These are phyloP conservation scores for Rhizopus sp. DNA, from an alignment of 371 early-diverging fungal genomes.

Conservation along the genomic window DNA sequence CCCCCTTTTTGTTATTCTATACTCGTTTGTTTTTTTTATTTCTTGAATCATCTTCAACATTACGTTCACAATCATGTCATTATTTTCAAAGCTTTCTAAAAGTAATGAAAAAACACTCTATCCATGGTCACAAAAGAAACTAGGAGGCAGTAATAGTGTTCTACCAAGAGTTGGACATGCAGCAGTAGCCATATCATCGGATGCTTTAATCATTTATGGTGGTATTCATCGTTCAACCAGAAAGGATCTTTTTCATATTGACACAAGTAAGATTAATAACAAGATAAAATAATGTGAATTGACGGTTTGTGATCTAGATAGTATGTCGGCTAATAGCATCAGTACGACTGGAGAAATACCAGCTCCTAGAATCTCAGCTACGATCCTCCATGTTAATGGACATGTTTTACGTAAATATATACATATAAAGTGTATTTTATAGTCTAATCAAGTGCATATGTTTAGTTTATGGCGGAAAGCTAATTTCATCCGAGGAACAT, in stretches of 20 bases:
- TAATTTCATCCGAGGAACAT: conserved; percentile 34
- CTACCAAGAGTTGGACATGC: conserved; percentile 66
- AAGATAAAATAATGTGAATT: background rate
- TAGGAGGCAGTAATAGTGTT: conserved; percentile 38
- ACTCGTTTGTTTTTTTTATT: background rate
- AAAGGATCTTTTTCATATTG: conserved; percentile 61
- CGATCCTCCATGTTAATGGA: conserved; percentile 35
- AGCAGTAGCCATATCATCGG: conserved; percentile 50
- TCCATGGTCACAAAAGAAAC: conserved; percentile 55
- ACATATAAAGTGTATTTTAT: too few species aligned
- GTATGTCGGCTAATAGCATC: conserved; percentile 33
- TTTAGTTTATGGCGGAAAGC: conserved; percentile 53
- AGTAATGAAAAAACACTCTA: conserved; percentile 47
- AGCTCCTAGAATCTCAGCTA: conserved; percentile 31
- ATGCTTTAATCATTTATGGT: conserved; percentile 60
- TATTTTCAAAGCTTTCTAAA: conserved; percentile 54
- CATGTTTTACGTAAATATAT: conserved; percentile 37
- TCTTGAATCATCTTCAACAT: conserved; percentile 5
- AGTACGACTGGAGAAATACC: conserved; percentile 45
- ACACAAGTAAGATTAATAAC: conserved; percentile 51
- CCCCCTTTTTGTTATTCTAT: background rate
- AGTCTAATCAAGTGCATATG: background rate
- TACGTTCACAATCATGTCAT: conserved; percentile 38
- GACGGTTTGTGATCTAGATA: conserved; percentile 22
- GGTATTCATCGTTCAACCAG: conserved; percentile 52